Percentiles rank a stretch among this genome's conserved stretches.
Evolutionary conservation across 306 rosid genomes (phyloP).

Genomic region (Trifolium dubium): DNA sequence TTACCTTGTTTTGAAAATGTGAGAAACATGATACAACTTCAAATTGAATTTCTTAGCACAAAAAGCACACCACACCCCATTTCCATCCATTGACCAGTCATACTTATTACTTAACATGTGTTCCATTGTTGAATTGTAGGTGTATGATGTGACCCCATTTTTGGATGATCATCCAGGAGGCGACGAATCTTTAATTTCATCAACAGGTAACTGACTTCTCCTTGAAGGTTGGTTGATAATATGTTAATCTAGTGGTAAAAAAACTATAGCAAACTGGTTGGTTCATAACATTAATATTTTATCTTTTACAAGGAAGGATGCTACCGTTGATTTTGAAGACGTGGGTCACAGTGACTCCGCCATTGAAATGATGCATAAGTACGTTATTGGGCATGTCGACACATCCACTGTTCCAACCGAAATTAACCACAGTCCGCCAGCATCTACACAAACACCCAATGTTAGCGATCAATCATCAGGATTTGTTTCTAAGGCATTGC

Average conservation of each 20-base stretch:
- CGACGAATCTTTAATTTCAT: conserved; percentile 67
- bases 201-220: conserved; percentile 57
- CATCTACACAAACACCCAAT: conserved; percentile 33
- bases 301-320: conserved; percentile 64
- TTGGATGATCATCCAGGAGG: conserved; percentile 93
- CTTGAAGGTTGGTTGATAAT: conserved; percentile 14
- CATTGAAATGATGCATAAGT: conserved; percentile 62
- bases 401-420: conserved; percentile 53
- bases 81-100: not conserved
- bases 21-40: not conserved
- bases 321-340: conserved; percentile 75
- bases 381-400: conserved; percentile 65
- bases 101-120: not conserved
- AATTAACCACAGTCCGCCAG: conserved; percentile 31
- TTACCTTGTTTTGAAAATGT: not conserved
- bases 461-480: conserved; percentile 46
- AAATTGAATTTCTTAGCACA: not conserved
- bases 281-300: not conserved
- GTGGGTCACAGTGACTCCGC: conserved; percentile 78
- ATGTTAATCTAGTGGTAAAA: not conserved
- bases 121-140: conserved; percentile 46
- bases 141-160: conserved; percentile 72
- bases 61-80: not conserved
- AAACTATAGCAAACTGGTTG: not conserved
- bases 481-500: conserved; percentile 50